phyloP scores from a whole-genome alignment of 306 rosid genomes.

The Prunus persica region DNA sequence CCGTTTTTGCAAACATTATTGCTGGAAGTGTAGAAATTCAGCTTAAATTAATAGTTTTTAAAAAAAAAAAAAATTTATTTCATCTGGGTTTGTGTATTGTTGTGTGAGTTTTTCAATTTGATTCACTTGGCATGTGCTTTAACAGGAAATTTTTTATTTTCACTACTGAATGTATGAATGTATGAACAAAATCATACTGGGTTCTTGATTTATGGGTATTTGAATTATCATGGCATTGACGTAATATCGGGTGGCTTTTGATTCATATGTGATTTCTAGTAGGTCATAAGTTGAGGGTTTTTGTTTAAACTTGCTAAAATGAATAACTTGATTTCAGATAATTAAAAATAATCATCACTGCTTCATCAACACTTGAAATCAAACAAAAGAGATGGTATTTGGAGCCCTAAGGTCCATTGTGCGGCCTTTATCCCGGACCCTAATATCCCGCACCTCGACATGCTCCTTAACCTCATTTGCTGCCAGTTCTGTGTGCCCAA shows the following conservation, averaged over 20 bases:
- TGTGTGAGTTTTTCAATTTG: not conserved
- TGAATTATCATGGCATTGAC: too few species aligned
- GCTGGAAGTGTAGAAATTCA: not conserved
- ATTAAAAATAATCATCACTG: not conserved
- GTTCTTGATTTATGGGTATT: too few species aligned
- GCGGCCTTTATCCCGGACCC: conserved; percentile 50
- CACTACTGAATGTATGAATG: too few species aligned
- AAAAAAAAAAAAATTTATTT: not conserved
- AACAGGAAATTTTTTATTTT: too few species aligned
- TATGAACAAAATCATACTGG: too few species aligned
- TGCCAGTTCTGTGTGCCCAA: conserved; percentile 19
- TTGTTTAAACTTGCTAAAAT: not conserved
- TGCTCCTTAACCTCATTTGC: conserved; percentile 13
- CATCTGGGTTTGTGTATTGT: not conserved
- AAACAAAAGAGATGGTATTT: conserved; percentile 44
- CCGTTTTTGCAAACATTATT: not conserved
- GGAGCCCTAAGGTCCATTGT: conserved; percentile 50
- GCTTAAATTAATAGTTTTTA: too few species aligned
- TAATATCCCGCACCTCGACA: conserved; percentile 22
- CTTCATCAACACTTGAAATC: not conserved
- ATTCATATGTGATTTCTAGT: too few species aligned
- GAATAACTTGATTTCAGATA: not conserved
- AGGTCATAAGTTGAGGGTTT: not conserved
- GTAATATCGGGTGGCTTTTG: too few species aligned
- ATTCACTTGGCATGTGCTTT: too few species aligned